These are phyloP conservation scores for Trichoderma sp. DNA, from an alignment of 2,329 filamentous ascomycete genomes.

Conservation along the genomic window DNA sequence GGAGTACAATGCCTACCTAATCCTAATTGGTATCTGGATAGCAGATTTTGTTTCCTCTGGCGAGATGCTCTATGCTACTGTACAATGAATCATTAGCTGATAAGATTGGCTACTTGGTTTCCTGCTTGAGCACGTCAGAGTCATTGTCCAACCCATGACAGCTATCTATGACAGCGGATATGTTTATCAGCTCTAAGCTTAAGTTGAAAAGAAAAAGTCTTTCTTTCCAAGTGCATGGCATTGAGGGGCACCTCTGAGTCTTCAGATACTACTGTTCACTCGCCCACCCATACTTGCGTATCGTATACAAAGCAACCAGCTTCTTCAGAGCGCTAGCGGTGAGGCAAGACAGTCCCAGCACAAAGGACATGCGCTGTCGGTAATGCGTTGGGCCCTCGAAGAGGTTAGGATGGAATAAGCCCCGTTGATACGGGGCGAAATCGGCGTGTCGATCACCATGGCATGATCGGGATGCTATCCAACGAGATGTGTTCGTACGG, in stretches of 20 bases:
- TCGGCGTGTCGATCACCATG: conserved; percentile 14
- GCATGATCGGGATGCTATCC: conserved; percentile 10
- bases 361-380: background rate
- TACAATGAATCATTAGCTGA: background rate
- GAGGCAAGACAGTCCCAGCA: background rate
- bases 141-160: background rate
- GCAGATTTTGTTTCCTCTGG: background rate
- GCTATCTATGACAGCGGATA: background rate
- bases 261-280: background rate
- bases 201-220: background rate
- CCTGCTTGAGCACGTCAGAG: background rate
- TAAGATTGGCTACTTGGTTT: background rate
- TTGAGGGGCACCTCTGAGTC: background rate
- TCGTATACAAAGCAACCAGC: background rate
- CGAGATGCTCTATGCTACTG: background rate
- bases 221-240: background rate
- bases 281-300: background rate
- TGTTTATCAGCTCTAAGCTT: background rate
- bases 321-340: background rate
- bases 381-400: background rate
- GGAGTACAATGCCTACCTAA: background rate
- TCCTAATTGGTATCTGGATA: background rate
- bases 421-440: conserved; percentile 5
- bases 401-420: background rate
- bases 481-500: conserved; percentile 1